Conservation (phyloP, 768 basidiomycete genomes). For the Kwoniella dejecticola region DNA sequence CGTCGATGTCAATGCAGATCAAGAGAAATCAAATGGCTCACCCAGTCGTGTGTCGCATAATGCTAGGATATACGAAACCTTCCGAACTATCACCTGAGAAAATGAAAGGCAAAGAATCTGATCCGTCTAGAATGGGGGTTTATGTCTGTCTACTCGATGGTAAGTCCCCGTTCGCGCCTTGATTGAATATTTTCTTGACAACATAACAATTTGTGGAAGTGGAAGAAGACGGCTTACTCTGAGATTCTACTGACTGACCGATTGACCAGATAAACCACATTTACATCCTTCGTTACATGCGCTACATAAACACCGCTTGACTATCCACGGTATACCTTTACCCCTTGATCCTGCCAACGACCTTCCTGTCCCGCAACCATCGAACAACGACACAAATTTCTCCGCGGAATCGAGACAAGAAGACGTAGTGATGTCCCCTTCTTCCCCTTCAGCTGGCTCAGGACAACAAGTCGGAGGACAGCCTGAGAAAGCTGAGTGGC, state of each 20-base stretch:
- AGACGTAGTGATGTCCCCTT: background rate
- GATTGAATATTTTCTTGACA: no score
- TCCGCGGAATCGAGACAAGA: background rate
- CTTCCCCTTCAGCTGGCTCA: background rate
- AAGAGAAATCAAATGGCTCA: no score
- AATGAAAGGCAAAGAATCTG: constrained; percentile 27
- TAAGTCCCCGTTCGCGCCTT: constrained; percentile 6
- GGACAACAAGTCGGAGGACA: background rate
- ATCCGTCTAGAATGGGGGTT: constrained; percentile 46
- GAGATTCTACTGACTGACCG: no score
- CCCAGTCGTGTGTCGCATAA: no score
- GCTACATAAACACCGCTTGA: constrained; percentile 38
- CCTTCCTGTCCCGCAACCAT: constrained; percentile 12
- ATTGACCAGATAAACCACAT: constrained; percentile 32
- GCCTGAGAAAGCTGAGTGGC: constrained; percentile 29
- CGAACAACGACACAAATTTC: background rate
- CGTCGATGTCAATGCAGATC: no score
- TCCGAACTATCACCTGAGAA: background rate
- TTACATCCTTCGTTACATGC: constrained; percentile 39
- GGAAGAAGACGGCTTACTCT: no score
- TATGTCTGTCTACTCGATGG: constrained; percentile 44
- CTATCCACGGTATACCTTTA: constrained; percentile 30
- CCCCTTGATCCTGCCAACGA: constrained; percentile 31
- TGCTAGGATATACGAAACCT: constrained; percentile 19
- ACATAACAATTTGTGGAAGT: no score